Base-by-base conservation (phyloP, 129 eudicot species). In the Sambucus nigra region DNA sequence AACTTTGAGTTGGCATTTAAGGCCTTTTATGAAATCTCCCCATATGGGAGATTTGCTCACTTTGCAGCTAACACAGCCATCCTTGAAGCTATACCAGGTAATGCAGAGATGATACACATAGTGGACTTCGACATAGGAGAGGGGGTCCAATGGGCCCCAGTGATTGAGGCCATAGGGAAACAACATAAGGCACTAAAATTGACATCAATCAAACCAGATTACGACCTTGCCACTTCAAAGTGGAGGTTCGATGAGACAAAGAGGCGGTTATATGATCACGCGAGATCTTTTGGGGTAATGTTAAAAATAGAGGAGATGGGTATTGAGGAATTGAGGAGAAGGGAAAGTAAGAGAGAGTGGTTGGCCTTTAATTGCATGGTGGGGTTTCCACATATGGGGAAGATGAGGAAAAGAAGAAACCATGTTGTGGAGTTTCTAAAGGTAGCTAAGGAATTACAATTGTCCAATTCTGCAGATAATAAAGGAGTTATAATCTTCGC, bases 351-450 rank as follows among this genome's bases (percentile, higher is more conserved):
- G 5, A 68, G 55, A 19, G 88, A 80, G 46, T 71, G 77, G 55
- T 19, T 77, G 47, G 86, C 72, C 35, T 84, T 84, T 17, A 84
- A 84, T 29, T 77, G 82, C 45, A 71, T 71, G 78, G 54, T 59
- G 25, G 69, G 70, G 21, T 74, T 80, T 25, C 94, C 94, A 38
- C 83, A 80, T 48, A 84, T 71, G 78, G 78, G 86, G 9, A 71
- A 77, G 25, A 62, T 31, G 48, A 65, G 75, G 16, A 57, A 51
- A 21, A 57, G 54, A 28, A 59, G 64, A 61, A 55, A n/a, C 22
- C 28, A 63, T n/a, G 67, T 63, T 0, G 16, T 57, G 25, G 71
- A 77, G 62, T 84, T 80, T 57, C 26, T 80, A 15, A 68, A 21
- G 16, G 32, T 49, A 0, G 85, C 94, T 8, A 63, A 77, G 57